Conservation (phyloP, 768 basidiomycete species). For the Serendipita indica region DNA sequence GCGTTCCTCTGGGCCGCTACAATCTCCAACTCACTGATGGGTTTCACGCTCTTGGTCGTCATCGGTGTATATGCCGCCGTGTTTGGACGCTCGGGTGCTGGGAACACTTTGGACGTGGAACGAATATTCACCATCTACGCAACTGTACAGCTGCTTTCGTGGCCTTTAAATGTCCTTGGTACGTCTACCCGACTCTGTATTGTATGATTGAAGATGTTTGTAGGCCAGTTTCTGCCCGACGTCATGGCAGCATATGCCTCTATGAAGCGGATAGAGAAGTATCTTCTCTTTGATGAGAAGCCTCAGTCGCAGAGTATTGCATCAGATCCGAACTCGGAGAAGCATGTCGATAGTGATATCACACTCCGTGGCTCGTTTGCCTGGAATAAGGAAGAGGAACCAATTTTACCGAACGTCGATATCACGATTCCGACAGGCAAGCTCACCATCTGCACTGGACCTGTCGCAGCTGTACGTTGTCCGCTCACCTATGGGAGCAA, state of each 20-base stretch:
- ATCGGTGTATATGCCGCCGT: constrained; percentile 6
- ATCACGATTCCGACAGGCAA: neutral
- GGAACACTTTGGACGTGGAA: neutral
- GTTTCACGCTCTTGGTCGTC: neutral
- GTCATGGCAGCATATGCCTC: constrained; percentile 1
- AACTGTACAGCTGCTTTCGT: neutral
- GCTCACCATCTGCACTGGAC: neutral
- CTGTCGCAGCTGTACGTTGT: neutral
- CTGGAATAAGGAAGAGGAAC: neutral
- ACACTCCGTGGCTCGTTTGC: neutral
- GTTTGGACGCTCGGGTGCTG: neutral
- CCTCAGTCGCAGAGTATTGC: neutral
- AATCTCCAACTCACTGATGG: neutral
- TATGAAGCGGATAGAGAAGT: constrained; percentile 1
- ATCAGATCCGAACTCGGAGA: neutral
- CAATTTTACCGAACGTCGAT: neutral
- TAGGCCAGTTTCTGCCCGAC: neutral
- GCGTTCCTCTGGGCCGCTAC: neutral
- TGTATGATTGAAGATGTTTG: neutral
- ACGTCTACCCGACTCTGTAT: neutral
- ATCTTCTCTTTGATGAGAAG: constrained; percentile 4
- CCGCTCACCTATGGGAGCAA: neutral
- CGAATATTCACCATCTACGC: constrained; percentile 4
- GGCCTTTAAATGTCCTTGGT: constrained; percentile 1
- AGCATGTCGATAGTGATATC: neutral